phyloP scores from a whole-genome alignment of 2,329 filamentous ascomycete genomes.

The Rhinocladiella similis region DNA sequence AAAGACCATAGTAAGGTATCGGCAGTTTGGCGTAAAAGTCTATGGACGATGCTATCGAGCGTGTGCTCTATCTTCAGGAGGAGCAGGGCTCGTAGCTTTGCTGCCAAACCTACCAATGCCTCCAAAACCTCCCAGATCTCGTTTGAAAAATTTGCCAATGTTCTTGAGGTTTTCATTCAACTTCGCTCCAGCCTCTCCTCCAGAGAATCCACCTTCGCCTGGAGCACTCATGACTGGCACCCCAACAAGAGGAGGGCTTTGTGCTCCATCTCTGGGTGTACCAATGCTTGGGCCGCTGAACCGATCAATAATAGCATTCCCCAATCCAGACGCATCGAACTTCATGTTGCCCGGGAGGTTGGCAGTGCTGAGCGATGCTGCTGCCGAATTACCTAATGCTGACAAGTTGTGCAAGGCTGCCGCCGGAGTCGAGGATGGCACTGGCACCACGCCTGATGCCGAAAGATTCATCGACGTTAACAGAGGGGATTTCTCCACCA shows the following conservation, averaged over 20 bases:
- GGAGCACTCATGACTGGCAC: constrained; percentile 27
- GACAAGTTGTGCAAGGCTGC: constrained; percentile 47
- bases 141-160: constrained; percentile 92
- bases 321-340: constrained; percentile 80
- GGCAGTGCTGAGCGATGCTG: constrained; percentile 44
- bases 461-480: constrained; percentile 61
- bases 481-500: constrained; percentile 69
- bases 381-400: constrained; percentile 46
- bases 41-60: constrained; percentile 9
- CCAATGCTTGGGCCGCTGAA: constrained; percentile 77
- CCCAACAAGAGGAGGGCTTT: constrained; percentile 30
- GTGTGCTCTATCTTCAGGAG: constrained; percentile 22
- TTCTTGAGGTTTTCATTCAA: constrained; percentile 94
- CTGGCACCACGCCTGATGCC: constrained; percentile 43
- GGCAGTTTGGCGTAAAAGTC: too few relatives aligned
- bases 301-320: constrained; percentile 71
- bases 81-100: constrained; percentile 27
- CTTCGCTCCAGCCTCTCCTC: constrained; percentile 60
- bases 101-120: constrained; percentile 59
- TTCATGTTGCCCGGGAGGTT: constrained; percentile 50
- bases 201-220: constrained; percentile 33
- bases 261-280: constrained; percentile 51
- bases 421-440: constrained; percentile 36
- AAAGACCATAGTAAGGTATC: too few relatives aligned
- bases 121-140: constrained; percentile 78